A percentile compares a stretch with the other conserved stretches of the same genome.
phyloP scores from a whole-genome alignment of 78 protist genomes.

The Dictyostelium brefeldianum region DNA sequence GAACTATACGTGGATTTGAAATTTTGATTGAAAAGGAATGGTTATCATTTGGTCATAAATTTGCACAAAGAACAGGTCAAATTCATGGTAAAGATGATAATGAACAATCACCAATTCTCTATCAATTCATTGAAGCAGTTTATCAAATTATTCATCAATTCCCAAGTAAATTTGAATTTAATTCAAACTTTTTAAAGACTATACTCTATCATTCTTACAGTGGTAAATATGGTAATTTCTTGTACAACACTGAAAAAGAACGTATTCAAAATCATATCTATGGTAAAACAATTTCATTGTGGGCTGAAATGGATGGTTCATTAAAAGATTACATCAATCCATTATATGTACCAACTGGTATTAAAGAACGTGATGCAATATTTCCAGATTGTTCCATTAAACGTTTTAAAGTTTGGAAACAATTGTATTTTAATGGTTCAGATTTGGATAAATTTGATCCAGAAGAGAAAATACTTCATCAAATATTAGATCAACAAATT shows the following conservation, averaged over 20 bases:
- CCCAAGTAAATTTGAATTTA: slow-evolving; percentile 93
- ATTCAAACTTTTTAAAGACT: slow-evolving; percentile 58
- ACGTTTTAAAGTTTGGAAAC: slow-evolving; percentile 53
- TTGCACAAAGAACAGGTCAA: slow-evolving; percentile 85
- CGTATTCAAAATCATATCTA: slow-evolving; percentile 28
- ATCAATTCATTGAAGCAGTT: slow-evolving; percentile 96
- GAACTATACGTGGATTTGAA: slow-evolving; percentile 93
- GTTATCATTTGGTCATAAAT: slow-evolving; percentile 95
- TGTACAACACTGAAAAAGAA: slow-evolving; percentile 64
- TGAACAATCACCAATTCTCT: slow-evolving; percentile 92
- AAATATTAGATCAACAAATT: slow-evolving; percentile 8
- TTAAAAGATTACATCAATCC: slow-evolving; percentile 45
- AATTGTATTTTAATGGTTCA: slow-evolving; percentile 25
- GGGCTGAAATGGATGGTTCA: slow-evolving; percentile 56
- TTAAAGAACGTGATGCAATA: slow-evolving; percentile 33
- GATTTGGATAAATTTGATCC: slow-evolving; percentile 40
- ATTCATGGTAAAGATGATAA: slow-evolving; percentile 70
- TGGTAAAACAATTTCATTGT: slow-evolving; percentile 69
- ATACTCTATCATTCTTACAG: slow-evolving; percentile 27
- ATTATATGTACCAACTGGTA: slow-evolving; percentile 1
- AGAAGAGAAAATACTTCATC: slow-evolving; percentile 46
- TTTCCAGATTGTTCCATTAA: slow-evolving; percentile 71
- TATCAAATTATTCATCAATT: slow-evolving; percentile 86
- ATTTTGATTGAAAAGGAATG: slow-evolving; percentile 96
- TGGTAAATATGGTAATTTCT: slow-evolving; percentile 80